Base-by-base conservation (phyloP, 75 land plant genomes). In the Pinus albicaulis region DNA sequence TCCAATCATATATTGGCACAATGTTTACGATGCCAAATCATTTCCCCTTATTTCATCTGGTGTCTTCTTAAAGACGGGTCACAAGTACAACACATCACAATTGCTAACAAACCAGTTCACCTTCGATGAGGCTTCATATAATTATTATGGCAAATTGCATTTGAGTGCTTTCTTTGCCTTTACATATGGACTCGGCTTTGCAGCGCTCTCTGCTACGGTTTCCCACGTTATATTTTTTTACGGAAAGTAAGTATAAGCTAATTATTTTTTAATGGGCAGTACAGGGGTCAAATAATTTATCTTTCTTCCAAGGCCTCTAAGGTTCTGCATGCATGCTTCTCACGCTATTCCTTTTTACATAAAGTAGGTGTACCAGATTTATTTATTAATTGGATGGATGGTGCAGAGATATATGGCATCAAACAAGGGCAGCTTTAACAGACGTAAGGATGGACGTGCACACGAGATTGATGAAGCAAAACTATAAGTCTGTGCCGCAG, bases 141-240 rank as follows among this genome's bases (percentile, higher is more conserved):
- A 80, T 7, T 12, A 34, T 0, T 76, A 83, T n/a, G 72, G 88
- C 69, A 80, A 80, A 57, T 22, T 92, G 52, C 55, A 92, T 55
- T 57, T 93, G 22, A 87, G 89, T 77, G 76, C 84, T 25, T 82
- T 88, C 72, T 91, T 91, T 53, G 83, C 71, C 3, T 58, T 59
- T n/a, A 25, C 83, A 20, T 93, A 91, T 69, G 95, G 95, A 0
- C 4, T 91, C 1, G 83, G 93, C 78, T 93, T 93, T 31, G 93
- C 91, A n/a, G 65, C 82, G 11, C 69, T 89, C 31, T 68, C 89
- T 15, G 89, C 95, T 13, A 89, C 91, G 0, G 5, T 91, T n/a
- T 73, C 88, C 24, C 95, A 93, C 80, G 89, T 93, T 34, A 77
- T 74, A 1, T 85, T 89, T 71, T 91, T 91, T 77, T 76, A 93